Evolutionary conservation across 805 yeast genomes (phyloP), one percentile per base, ranked within the genome.

Genomic region (Clavispora vitiphila): DNA sequence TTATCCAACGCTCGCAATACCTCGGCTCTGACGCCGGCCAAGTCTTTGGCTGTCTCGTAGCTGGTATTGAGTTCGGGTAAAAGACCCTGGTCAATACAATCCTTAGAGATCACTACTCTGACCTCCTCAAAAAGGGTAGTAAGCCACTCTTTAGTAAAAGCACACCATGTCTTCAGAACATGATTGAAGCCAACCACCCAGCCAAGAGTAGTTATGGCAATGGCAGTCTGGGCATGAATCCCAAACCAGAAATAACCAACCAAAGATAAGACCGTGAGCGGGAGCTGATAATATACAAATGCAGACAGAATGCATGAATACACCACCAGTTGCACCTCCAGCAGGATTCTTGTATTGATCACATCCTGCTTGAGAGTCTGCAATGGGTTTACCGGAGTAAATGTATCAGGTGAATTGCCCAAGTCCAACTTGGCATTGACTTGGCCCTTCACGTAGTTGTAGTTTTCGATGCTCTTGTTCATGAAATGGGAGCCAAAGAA

Each of bases 151-250:
- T 42, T 43, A 6, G 59, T 54, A 40, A 65, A 61, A 1, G 35
- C 34, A 22, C 57, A 61, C 75, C 75, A 69, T 4, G 38, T 45
- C 26, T 60, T 62, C 5, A 71, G 59, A 3, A 69, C 72, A 29
- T 64, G 58, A 41, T 69, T 69, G 50, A 69, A 67, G 10, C 75
- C 75, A 38, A 65, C 44, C 7, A 61, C 64, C 62, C 66, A 59
- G 0, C 75, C 75, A n/a, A 69, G 50, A 5, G 54, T 46, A 4
- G 56, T 61, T 5, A 69, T 46, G 0, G 74, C 71, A 27, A 57
- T 39, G 0, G 68, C 61, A 12, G 62, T 51, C 34, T 69, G 63
- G 2, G 54, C 39, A 3, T 60, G 52, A 38, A 68, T 56, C 2
- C 58, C 71, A 47, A 69, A 65, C 47, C 55, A 58, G 20, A 60